Evolutionary conservation across 192 early-diverging fungal genomes (phyloP), one percentile per base, ranked within the genome.

Genomic region (Obelidium mucronatum): DNA sequence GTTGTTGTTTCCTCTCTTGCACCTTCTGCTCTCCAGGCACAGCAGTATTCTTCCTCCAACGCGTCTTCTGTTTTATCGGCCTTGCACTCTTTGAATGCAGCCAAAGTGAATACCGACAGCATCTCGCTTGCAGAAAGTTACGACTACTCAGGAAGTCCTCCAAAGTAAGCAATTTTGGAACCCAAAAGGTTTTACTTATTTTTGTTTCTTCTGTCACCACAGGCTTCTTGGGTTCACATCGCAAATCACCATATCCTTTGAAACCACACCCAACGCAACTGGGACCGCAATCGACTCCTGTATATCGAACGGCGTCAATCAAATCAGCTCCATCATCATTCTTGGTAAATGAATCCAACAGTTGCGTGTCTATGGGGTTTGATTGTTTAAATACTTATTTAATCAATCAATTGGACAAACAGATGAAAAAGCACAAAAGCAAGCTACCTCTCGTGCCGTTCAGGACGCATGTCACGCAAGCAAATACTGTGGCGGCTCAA

Each of bases 291-390:
- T 64, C 24, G 62, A 64, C 62, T 4, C 62, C 5, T 11, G 13
- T 64, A 35, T 64, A 35, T 5, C 28, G 3, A 28, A 33, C 31
- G 62, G 62, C 24, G 62, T 24, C 3, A 22, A 5, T 40, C 5
- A 34, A 2, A 64, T 64, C 36, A 13, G 31, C 13, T 64, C 62
- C 13, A 64, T 64, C 33, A n/a, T 64, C 62, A 24, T 64, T 64
- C 37, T 37, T 35, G 3, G 62, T 34, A n/a, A n/a, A n/a, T n/a
- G n/a, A n/a, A n/a, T n/a, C n/a, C n/a, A n/a, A n/a, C n/a, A n/a
- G n/a, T n/a, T n/a, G n/a, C n/a, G n/a, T n/a, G n/a, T n/a, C n/a
- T n/a, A n/a, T n/a, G n/a, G n/a, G n/a, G n/a, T n/a, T n/a, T n/a
- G n/a, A n/a, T n/a, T n/a, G n/a, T n/a, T n/a, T n/a, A n/a, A n/a